These are phyloP conservation scores for Rhodotorula sp. DNA, from an alignment of 1,284 basidiomycete species.

Conservation along the genomic window DNA sequence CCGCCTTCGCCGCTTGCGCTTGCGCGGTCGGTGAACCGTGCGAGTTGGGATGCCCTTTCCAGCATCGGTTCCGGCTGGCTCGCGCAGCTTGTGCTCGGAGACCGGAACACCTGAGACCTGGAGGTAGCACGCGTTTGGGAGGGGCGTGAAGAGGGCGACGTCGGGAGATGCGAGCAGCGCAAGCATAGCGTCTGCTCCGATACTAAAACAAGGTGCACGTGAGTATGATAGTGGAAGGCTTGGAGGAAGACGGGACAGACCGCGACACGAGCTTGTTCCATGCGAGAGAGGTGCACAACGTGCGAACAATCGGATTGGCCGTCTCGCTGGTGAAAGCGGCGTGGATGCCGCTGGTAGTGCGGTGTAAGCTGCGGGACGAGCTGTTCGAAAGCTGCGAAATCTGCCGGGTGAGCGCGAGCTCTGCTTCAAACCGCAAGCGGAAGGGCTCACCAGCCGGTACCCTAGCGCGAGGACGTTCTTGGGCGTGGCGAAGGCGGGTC, in stretches of 20 bases:
- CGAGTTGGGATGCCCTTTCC: neutral
- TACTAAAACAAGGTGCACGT: conserved; percentile 53
- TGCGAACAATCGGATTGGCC: conserved; percentile 72
- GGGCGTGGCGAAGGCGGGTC: conserved; percentile 24
- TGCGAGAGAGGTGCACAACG: conserved; percentile 60
- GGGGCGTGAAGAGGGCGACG: conserved; percentile 68
- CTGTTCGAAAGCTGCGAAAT: conserved; percentile 22
- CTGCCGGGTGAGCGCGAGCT: conserved; percentile 9
- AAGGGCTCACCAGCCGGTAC: conserved; percentile 59
- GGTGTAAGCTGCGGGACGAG: conserved; percentile 49
- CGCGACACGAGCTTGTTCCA: conserved; percentile 68
- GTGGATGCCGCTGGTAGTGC: conserved; percentile 37
- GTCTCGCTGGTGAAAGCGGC: conserved; percentile 57
- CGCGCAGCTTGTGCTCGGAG: conserved; percentile 54
- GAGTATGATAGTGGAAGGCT: too few relatives aligned
- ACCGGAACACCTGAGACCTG: conserved; percentile 74
- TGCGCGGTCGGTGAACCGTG: conserved; percentile 2
- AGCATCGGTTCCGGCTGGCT: neutral
- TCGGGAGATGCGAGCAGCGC: conserved; percentile 64
- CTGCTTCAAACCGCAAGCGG: neutral
- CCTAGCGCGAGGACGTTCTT: conserved; percentile 66
- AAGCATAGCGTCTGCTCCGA: conserved; percentile 69
- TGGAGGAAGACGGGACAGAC: conserved; percentile 51
- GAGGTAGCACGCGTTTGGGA: conserved; percentile 76
- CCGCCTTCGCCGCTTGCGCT: conserved; percentile 7